Percentiles rank a stretch among this genome's conserved stretches.
Evolutionary conservation across 768 basidiomycete genomes (phyloP).

Genomic region (Tricholoma hemisulphureum): DNA sequence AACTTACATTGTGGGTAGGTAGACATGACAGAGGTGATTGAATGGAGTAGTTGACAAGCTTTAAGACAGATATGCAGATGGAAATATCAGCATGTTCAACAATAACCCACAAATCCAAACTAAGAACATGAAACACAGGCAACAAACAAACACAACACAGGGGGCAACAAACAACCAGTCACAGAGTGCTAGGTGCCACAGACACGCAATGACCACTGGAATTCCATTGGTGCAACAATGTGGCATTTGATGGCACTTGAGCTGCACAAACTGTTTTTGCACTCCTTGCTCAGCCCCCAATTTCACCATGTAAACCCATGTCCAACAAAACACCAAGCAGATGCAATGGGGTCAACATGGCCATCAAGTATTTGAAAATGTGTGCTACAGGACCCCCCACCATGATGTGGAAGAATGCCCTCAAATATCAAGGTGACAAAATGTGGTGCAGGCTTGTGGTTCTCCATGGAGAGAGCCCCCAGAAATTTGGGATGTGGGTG

Average conservation of each 20-base stretch:
- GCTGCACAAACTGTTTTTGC: constrained; percentile 55
- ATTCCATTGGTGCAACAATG: constrained; percentile 41
- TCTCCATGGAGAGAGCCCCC: constrained; percentile 98
- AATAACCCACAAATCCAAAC: constrained; percentile 22
- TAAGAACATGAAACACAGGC: constrained; percentile 23
- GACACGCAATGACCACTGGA: constrained; percentile 61
- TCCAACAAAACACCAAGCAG: constrained; percentile 74
- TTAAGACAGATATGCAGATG: constrained; percentile 47
- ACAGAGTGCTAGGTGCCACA: constrained; percentile 57
- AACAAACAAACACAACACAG: constrained; percentile 46
- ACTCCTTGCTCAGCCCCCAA: constrained; percentile 98
- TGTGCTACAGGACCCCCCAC: constrained; percentile 62
- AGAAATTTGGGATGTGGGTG: constrained; percentile 96
- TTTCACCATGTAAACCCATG: constrained; percentile 91
- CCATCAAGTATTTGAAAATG: constrained; percentile 95
- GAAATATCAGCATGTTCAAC: constrained; percentile 62
- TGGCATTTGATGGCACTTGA: constrained; percentile 33
- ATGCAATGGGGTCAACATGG: constrained; percentile 69
- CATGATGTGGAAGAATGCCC: constrained; percentile 77
- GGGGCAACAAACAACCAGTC: constrained; percentile 61
- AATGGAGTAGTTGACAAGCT: constrained; percentile 14
- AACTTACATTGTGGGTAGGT: constrained; percentile 62
- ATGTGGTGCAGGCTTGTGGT: constrained; percentile 91
- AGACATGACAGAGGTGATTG: constrained; percentile 22
- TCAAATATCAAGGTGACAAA: constrained; percentile 69